phyloP scores from a whole-genome alignment of 306 rosid species.

The Medicago ruthenica region DNA sequence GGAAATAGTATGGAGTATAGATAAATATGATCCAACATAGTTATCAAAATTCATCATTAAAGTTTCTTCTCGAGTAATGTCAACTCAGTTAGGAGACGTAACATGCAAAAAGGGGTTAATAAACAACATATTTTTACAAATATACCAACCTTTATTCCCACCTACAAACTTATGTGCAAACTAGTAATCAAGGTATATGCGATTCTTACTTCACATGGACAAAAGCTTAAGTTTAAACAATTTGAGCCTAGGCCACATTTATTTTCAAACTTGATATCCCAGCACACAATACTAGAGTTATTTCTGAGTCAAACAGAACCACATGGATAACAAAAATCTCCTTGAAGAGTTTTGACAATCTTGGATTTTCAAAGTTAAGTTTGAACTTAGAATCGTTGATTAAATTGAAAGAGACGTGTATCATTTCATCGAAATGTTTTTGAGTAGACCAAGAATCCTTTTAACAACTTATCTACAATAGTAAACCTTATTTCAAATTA shows the following conservation, averaged over 20 bases:
- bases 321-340: too few species aligned
- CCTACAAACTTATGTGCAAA: background rate
- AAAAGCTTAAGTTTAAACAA: too few species aligned
- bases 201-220: too few species aligned
- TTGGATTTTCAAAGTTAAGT: too few species aligned
- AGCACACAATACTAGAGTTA: too few species aligned
- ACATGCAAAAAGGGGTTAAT: constrained; percentile 1
- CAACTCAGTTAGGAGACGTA: constrained; percentile 11
- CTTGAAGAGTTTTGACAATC: too few species aligned
- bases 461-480: background rate
- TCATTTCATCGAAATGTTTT: background rate
- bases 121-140: background rate
- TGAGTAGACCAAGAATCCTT: background rate
- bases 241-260: too few species aligned
- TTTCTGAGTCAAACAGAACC: too few species aligned
- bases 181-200: too few species aligned
- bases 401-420: background rate
- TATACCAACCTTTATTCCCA: background rate
- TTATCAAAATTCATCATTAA: constrained; percentile 3
- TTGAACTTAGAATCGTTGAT: background rate
- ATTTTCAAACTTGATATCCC: too few species aligned
- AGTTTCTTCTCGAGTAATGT: background rate
- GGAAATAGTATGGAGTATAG: background rate
- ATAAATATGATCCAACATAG: background rate
- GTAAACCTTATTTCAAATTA: too few species aligned